phyloP scores from a whole-genome alignment of 2,329 filamentous ascomycete species.

The Venturia pyrina region DNA sequence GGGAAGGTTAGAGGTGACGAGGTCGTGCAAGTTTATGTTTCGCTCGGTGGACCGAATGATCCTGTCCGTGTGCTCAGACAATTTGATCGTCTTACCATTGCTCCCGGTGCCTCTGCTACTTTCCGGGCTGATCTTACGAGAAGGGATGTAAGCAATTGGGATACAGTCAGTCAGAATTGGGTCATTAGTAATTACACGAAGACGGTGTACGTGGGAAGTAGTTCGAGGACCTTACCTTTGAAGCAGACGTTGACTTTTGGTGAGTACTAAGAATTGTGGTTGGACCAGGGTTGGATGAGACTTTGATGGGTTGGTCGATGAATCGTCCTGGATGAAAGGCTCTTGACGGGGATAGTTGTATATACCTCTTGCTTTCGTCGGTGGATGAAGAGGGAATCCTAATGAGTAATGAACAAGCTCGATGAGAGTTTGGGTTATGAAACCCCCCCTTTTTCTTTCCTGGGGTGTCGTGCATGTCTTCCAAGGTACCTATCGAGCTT shows the following conservation, averaged over 20 bases:
- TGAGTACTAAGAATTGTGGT: not conserved
- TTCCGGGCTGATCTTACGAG: constrained; percentile 64
- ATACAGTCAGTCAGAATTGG: constrained; percentile 73
- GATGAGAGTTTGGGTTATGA: no score
- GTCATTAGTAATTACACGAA: constrained; percentile 48
- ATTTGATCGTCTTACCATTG: constrained; percentile 68
- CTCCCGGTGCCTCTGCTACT: constrained; percentile 54
- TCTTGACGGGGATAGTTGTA: no score
- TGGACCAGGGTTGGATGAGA: not conserved
- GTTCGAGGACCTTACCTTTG: constrained; percentile 47
- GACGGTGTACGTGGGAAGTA: constrained; percentile 50
- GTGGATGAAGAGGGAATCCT: no score
- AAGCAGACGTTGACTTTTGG: constrained; percentile 19
- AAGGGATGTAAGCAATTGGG: constrained; percentile 83
- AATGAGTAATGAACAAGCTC: no score
- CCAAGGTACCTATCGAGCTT: no score
- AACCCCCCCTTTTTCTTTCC: no score
- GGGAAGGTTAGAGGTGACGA: constrained; percentile 57
- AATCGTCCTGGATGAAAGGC: no score
- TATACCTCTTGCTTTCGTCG: no score
- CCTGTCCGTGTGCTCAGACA: constrained; percentile 57
- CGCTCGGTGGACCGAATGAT: constrained; percentile 68
- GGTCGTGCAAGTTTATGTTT: constrained; percentile 66
- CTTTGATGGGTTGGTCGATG: no score
- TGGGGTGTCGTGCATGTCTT: no score